A percentile compares a stretch with the other conserved stretches of the same genome.
Evolutionary conservation across 169 alveolate species (phyloP).

Genomic region (Eimeria praecox): DNA sequence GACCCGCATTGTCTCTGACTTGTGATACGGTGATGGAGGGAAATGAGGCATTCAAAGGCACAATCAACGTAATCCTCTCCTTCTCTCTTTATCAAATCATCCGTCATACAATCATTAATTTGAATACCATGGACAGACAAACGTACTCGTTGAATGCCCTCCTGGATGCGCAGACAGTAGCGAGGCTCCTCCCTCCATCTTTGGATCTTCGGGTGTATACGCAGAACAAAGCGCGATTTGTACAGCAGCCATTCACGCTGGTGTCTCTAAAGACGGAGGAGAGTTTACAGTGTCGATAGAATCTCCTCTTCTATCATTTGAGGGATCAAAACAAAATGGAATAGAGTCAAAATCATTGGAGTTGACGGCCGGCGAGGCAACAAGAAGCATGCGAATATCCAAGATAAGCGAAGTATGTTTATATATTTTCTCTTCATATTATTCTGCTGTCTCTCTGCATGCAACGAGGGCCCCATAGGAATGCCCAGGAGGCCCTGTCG

Average conservation of each 20-base stretch:
- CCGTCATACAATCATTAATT: too few species aligned
- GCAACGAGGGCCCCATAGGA: conserved; percentile 21
- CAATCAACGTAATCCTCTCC: conserved; percentile 30
- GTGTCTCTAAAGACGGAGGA: conserved; percentile 89
- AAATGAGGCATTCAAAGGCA: conserved; percentile 85
- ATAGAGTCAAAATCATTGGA: conserved; percentile 90
- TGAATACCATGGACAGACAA: conserved; percentile 88
- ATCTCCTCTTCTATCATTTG: conserved; percentile 90
- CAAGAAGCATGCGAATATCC: conserved; percentile 84
- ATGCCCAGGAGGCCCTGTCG: conserved; percentile 83
- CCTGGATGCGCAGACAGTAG: conserved; percentile 88
- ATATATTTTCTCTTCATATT: neutral
- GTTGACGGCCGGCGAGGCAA: conserved; percentile 17
- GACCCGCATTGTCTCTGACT: conserved; percentile 83
- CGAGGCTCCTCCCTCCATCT: conserved; percentile 85
- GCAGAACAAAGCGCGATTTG: conserved; percentile 93
- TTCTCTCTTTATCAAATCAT: neutral
- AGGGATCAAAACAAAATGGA: conserved; percentile 91
- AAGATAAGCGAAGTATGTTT: conserved; percentile 81
- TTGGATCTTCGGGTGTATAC: conserved; percentile 92
- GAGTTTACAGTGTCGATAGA: conserved; percentile 91
- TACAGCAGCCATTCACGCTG: conserved; percentile 94
- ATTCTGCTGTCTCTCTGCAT: neutral
- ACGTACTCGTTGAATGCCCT: conserved; percentile 91
- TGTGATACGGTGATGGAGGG: conserved; percentile 84